Percentiles rank a stretch among this genome's conserved stretches.
Evolutionary conservation across 164 flowering plant genomes (phyloP).

Genomic region (Warburgia ugandensis): DNA sequence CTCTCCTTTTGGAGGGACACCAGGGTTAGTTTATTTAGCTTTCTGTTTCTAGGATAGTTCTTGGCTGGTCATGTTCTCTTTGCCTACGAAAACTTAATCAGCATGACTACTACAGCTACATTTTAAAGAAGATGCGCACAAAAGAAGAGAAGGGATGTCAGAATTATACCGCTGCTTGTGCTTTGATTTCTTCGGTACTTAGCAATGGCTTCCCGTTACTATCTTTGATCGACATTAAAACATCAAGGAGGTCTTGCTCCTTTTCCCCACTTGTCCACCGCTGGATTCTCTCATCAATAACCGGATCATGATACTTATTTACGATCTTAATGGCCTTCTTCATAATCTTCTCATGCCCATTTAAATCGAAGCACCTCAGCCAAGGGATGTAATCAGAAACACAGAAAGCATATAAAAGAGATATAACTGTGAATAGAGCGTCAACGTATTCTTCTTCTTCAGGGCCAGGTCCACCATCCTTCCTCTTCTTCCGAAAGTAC

Average conservation of each 20-base stretch:
- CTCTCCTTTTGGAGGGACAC: no score
- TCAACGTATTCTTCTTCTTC: constrained; percentile 24
- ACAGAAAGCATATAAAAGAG: constrained; percentile 18
- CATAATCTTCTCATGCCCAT: constrained; percentile 34
- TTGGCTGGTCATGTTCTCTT: no score
- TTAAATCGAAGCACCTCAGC: constrained; percentile 25
- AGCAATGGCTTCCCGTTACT: constrained; percentile 18
- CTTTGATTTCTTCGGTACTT: constrained; percentile 24
- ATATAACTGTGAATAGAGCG: constrained; percentile 13
- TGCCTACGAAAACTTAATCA: no score
- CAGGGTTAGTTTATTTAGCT: no score
- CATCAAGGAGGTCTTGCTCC: constrained; percentile 21
- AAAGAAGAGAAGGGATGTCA: no score
- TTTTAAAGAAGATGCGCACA: no score
- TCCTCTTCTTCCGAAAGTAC: constrained; percentile 18
- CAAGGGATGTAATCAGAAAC: constrained; percentile 26
- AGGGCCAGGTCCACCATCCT: constrained; percentile 20
- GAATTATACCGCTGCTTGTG: constrained; percentile 21
- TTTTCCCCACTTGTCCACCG: constrained; percentile 16
- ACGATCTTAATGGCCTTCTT: no score
- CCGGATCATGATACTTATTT: constrained; percentile 24
- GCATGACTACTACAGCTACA: no score
- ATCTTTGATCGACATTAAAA: constrained; percentile 18
- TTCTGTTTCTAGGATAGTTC: no score
- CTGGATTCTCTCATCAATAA: constrained; percentile 23